phyloP scores from a whole-genome alignment of 306 rosid genomes.

The Senna tora region DNA sequence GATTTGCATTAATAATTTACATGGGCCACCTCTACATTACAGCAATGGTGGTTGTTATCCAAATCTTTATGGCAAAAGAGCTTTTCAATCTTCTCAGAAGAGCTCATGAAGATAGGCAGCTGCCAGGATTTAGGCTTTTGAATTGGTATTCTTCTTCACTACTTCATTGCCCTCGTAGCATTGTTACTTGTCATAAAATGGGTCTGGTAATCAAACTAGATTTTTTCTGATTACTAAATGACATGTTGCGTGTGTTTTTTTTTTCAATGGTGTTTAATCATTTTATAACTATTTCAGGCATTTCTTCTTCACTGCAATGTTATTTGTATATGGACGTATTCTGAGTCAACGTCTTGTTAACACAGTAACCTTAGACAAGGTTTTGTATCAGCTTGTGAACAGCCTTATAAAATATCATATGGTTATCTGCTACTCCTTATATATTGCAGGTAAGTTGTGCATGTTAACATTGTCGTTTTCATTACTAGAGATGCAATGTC shows the following conservation, averaged over 20 bases:
- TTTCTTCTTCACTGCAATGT: slow-evolving; percentile 97
- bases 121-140: slow-evolving; percentile 94
- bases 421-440: slow-evolving; percentile 87
- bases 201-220: slow-evolving; percentile 6
- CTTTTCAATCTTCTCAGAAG: slow-evolving; percentile 89
- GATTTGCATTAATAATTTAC: slow-evolving; percentile 75
- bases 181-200: slow-evolving; percentile 31
- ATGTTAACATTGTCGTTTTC: slow-evolving; percentile 27
- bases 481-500: slow-evolving; percentile 36
- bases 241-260: slow-evolving; percentile 14
- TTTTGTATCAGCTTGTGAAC: slow-evolving; percentile 78
- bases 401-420: slow-evolving; percentile 85
- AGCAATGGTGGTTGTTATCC: slow-evolving; percentile 93
- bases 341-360: slow-evolving; percentile 91
- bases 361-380: slow-evolving; percentile 82
- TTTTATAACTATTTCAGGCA: slow-evolving; percentile 66
- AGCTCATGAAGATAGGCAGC: slow-evolving; percentile 85
- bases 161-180: slow-evolving; percentile 23
- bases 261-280: slow-evolving; percentile 17
- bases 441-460: slow-evolving; percentile 73
- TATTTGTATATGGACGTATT: slow-evolving; percentile 94
- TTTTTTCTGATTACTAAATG: slow-evolving; percentile 4
- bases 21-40: slow-evolving; percentile 94
- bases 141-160: slow-evolving; percentile 66
- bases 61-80: slow-evolving; percentile 95